Evolutionary conservation across 2,329 filamentous ascomycete genomes (phyloP).

Genomic region (Cryphonectria naterciae): DNA sequence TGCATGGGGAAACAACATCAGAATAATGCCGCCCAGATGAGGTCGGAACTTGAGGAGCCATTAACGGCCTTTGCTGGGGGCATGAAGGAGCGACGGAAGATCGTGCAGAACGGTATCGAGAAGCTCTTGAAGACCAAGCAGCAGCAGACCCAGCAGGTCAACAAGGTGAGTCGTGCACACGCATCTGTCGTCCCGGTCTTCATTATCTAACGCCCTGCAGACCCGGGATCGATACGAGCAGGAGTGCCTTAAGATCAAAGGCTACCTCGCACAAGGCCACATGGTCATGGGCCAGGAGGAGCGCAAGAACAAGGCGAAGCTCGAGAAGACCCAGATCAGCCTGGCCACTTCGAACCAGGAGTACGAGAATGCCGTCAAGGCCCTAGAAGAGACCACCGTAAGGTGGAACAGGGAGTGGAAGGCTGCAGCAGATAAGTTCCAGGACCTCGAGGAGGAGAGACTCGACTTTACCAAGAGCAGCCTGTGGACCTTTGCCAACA

Average conservation of each 20-base stretch:
- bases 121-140: slow-evolving; percentile 92
- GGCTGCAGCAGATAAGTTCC: slow-evolving; percentile 96
- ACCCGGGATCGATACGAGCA: slow-evolving; percentile 94
- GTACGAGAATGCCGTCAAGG: slow-evolving; percentile 91
- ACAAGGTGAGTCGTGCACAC: slow-evolving; percentile 69
- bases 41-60: slow-evolving; percentile 91
- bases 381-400: slow-evolving; percentile 90
- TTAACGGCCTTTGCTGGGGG: slow-evolving; percentile 88
- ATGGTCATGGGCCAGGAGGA: slow-evolving; percentile 99
- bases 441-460: slow-evolving; percentile 96
- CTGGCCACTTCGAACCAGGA: slow-evolving; percentile 88
- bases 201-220: slow-evolving; percentile 45
- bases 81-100: slow-evolving; percentile 96
- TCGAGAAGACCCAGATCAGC: slow-evolving; percentile 98
- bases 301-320: slow-evolving; percentile 96
- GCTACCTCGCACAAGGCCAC: slow-evolving; percentile 95
- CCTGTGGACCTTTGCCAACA: slow-evolving; percentile 96
- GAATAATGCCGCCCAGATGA: slow-evolving; percentile 91
- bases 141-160: slow-evolving; percentile 86
- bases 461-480: slow-evolving; percentile 98
- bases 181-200: neutral
- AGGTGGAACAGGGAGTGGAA: slow-evolving; percentile 99
- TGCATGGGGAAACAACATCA: slow-evolving; percentile 93
- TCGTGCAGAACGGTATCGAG: slow-evolving; percentile 91
- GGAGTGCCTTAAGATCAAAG: slow-evolving; percentile 97